Base-by-base conservation (phyloP, 164 flowering plant genomes). In the Piper betle region DNA sequence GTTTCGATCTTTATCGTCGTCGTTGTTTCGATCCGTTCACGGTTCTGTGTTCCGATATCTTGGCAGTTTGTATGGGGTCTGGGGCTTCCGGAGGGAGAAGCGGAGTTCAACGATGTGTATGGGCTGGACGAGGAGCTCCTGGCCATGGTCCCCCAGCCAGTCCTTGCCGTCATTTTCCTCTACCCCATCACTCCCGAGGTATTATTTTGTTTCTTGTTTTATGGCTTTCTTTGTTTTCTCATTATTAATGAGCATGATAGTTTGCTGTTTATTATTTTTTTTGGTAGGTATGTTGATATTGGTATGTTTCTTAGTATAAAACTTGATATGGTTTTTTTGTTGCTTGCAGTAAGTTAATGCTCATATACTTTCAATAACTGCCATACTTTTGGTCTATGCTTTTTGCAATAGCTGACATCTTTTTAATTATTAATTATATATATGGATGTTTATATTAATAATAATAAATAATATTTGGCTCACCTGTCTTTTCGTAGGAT, bases 111-210 rank as follows among this genome's bases (percentile, higher is more conserved):
- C 69, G 99, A 91, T 74, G 97, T 94, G 43, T 94, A 84, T 71
- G 97, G 99, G 19, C 75, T 94, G 66, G 99, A 91, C 62, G 96
- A 83, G 6, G 99, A 94, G 57, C 88, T 94, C 46, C 69, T 94
- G 69, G 91, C 70, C 63, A 94, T 91, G 95, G 96, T 94, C 56
- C 97, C 99, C 6, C 75, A 94, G 73, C 99, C 97, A 55, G 93
- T 88, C 3, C 82, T 88, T 65, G 95, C 96, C 53, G 95, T 91
- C 39, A 71, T 91, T 55, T 88, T 84, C 64, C 93, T 94, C 25
- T 88, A 78, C 69, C 97, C 99, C 40, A 8, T 85, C 40, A 86
- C 90, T 6, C 10, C 80, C 13, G 64, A 94, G 97, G 99, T 88
- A 2, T 2, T 20, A 25, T 55, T 15, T 55, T 11, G 15, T 25